Percentiles rank a stretch among this genome's conserved stretches.
Conservation (phyloP, 306 rosid species). For the Castanea mollissima region DNA sequence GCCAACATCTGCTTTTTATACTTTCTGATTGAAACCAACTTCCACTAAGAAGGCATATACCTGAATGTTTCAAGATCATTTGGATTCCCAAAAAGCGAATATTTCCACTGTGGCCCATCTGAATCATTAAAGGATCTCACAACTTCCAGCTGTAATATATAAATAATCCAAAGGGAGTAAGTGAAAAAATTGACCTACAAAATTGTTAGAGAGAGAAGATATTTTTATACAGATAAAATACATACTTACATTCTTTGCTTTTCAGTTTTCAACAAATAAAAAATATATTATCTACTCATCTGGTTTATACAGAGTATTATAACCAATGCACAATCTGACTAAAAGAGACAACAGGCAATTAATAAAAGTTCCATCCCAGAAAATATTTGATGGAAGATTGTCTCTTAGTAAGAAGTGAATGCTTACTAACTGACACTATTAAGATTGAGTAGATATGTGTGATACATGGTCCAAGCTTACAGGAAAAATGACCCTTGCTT, state of each 20-base stretch:
- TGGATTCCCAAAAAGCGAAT: constrained; percentile 97
- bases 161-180: constrained; percentile 26
- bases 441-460: neutral
- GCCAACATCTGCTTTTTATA: neutral
- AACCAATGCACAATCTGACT: neutral
- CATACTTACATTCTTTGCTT: neutral
- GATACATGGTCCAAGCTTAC: neutral
- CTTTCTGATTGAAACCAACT: neutral
- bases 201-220: constrained; percentile 1
- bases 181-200: constrained; percentile 22
- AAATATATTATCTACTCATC: neutral
- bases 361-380: neutral
- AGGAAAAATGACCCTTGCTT: neutral
- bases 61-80: constrained; percentile 91
- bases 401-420: neutral
- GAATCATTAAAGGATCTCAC: constrained; percentile 80
- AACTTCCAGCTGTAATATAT: constrained; percentile 73
- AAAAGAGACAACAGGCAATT: neutral
- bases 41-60: constrained; percentile 31
- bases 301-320: neutral
- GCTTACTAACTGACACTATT: neutral
- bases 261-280: neutral
- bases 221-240: constrained; percentile 2
- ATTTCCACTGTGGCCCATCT: constrained; percentile 90
- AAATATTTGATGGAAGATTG: neutral